A percentile compares a stretch with the other conserved stretches of the same genome.
These are phyloP conservation scores for Aspergillus phoenicis DNA, from an alignment of 2,329 filamentous ascomycete species.

Conservation along the genomic window DNA sequence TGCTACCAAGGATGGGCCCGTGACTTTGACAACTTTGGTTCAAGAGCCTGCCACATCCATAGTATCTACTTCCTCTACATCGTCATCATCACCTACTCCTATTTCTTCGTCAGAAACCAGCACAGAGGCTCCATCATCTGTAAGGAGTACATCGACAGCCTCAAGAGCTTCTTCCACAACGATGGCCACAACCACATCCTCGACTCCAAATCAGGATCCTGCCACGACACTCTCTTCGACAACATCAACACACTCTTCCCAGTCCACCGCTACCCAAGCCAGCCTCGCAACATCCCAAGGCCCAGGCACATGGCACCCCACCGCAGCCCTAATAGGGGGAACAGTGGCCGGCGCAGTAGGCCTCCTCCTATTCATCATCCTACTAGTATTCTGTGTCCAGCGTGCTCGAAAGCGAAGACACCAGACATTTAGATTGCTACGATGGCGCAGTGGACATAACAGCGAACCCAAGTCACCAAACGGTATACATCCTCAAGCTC, in stretches of 20 bases:
- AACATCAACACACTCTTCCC: background rate
- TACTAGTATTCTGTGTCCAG: slow-evolving; percentile 12
- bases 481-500: background rate
- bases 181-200: background rate
- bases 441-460: slow-evolving; percentile 7
- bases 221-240: background rate
- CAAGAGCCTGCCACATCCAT: background rate
- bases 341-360: slow-evolving; percentile 9
- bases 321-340: slow-evolving; percentile 5
- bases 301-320: background rate
- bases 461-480: background rate
- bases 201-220: background rate
- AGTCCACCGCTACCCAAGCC: background rate
- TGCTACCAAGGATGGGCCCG: background rate
- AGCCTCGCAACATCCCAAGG: background rate
- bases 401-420: slow-evolving; percentile 7
- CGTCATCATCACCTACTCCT: background rate
- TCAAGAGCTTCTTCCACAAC: background rate
- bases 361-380: slow-evolving; percentile 4
- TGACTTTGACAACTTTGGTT: background rate
- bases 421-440: slow-evolving; percentile 13
- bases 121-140: background rate
- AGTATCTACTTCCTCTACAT: background rate
- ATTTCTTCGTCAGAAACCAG: background rate
- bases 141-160: background rate